Evolutionary conservation across 2,329 filamentous ascomycete species (phyloP).

Genomic region (Cordyceps farinosa): DNA sequence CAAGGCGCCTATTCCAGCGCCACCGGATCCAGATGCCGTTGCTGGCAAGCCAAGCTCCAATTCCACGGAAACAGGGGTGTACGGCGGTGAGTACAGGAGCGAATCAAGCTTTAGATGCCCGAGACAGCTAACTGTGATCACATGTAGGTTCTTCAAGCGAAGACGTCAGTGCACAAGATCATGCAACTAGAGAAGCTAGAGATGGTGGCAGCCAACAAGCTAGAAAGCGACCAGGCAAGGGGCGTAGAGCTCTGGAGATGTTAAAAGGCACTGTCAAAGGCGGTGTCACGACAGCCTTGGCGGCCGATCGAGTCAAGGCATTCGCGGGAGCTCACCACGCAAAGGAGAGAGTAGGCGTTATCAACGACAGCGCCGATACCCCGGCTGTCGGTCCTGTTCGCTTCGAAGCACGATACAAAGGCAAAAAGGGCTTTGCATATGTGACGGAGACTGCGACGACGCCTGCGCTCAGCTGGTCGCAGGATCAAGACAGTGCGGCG

Average conservation of each 20-base stretch:
- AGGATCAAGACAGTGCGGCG: constrained; percentile 52
- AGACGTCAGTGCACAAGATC: background rate
- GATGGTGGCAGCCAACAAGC: background rate
- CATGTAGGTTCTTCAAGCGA: too few species aligned
- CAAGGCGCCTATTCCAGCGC: constrained; percentile 70
- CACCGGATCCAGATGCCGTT: constrained; percentile 29
- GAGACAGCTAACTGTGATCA: too few species aligned
- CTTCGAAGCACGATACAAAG: constrained; percentile 69
- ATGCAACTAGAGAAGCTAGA: background rate
- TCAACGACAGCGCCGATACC: constrained; percentile 48
- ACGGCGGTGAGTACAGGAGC: background rate
- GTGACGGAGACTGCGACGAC: constrained; percentile 64
- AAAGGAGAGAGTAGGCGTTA: constrained; percentile 67
- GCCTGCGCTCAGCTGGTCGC: constrained; percentile 63
- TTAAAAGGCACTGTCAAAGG: constrained; percentile 69
- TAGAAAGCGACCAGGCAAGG: background rate
- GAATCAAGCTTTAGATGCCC: background rate
- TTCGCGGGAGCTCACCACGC: constrained; percentile 55
- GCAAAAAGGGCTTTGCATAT: constrained; percentile 69
- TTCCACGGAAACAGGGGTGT: background rate
- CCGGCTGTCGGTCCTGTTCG: constrained; percentile 59
- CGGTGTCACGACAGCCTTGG: constrained; percentile 67
- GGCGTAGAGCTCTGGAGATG: constrained; percentile 33
- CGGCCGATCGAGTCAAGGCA: constrained; percentile 68
- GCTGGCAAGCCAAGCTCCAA: background rate